phyloP scores from a whole-genome alignment of 2,329 filamentous ascomycete genomes.

The Ilyonectria robusta region DNA sequence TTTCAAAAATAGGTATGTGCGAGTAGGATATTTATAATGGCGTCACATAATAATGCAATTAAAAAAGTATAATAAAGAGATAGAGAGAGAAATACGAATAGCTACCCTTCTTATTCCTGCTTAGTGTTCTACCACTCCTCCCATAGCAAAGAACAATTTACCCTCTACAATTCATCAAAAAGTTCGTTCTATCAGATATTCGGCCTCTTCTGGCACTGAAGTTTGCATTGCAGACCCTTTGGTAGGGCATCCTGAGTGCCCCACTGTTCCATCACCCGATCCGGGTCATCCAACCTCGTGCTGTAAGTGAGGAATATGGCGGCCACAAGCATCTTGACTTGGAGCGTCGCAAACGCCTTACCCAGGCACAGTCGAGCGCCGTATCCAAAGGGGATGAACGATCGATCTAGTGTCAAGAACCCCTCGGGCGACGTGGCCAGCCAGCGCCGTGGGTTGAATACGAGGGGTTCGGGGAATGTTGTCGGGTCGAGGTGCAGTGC shows the following conservation, averaged over 20 bases:
- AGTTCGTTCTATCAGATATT: neutral
- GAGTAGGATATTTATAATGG: too few relatives aligned
- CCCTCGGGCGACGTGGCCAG: neutral
- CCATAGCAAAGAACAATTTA: neutral
- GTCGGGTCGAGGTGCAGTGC: conserved; percentile 13
- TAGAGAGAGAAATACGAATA: too few relatives aligned
- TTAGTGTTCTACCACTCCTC: too few relatives aligned
- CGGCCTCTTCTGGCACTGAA: neutral
- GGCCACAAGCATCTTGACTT: conserved; percentile 6
- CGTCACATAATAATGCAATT: too few relatives aligned
- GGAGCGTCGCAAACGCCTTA: conserved; percentile 11
- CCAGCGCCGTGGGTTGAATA: conserved; percentile 12
- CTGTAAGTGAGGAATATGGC: conserved; percentile 13
- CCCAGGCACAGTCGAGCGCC: conserved; percentile 14
- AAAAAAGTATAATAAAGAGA: too few relatives aligned
- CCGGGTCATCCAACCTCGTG: conserved; percentile 12
- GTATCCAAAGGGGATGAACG: conserved; percentile 15
- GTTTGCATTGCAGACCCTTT: conserved; percentile 14
- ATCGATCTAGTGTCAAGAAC: conserved; percentile 8
- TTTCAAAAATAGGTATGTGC: too few relatives aligned
- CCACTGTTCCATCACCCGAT: conserved; percentile 14
- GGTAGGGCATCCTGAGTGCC: conserved; percentile 16
- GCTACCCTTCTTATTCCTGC: too few relatives aligned
- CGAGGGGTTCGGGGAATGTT: conserved; percentile 9
- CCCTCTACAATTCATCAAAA: neutral